These are phyloP conservation scores for Mallotus nudiflorus DNA, from an alignment of 345 rosid genomes.

Conservation along the genomic window DNA sequence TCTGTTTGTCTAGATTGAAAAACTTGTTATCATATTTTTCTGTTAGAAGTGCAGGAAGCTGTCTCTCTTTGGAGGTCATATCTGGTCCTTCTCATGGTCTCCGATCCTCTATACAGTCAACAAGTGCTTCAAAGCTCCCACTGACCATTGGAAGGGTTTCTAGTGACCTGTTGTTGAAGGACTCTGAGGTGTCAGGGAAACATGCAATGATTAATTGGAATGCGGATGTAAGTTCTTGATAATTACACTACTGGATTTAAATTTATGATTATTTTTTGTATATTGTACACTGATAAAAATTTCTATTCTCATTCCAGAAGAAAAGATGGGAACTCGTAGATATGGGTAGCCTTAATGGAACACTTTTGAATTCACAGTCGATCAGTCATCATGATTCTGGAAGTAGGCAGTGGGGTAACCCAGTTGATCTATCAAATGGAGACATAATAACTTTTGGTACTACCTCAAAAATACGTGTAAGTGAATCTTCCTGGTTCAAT, in stretches of 20 bases:
- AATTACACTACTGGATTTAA: slow-evolving; percentile 17
- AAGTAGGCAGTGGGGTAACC: slow-evolving; percentile 78
- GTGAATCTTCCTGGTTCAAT: slow-evolving; percentile 24
- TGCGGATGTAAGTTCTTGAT: slow-evolving; percentile 49
- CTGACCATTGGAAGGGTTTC: slow-evolving; percentile 86
- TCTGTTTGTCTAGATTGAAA: slow-evolving; percentile 35
- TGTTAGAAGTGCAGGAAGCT: slow-evolving; percentile 94
- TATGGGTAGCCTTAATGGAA: slow-evolving; percentile 97
- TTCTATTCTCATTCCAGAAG: slow-evolving; percentile 53
- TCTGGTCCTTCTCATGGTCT: slow-evolving; percentile 86
- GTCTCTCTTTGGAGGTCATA: slow-evolving; percentile 80
- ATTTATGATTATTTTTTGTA: slow-evolving; percentile 15
- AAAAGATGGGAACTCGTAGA: slow-evolving; percentile 93
- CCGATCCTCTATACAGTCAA: slow-evolving; percentile 53
- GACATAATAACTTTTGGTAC: slow-evolving; percentile 87
- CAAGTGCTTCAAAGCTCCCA: slow-evolving; percentile 68
- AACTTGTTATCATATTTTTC: slow-evolving; percentile 50
- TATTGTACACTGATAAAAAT: slow-evolving; percentile 17
- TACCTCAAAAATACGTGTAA: slow-evolving; percentile 70
- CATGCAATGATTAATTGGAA: slow-evolving; percentile 97
- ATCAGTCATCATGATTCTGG: slow-evolving; percentile 64
- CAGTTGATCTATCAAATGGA: slow-evolving; percentile 73
- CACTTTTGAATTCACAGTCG: slow-evolving; percentile 73
- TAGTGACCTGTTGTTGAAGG: slow-evolving; percentile 71
- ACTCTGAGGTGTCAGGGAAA: slow-evolving; percentile 94